Evolutionary conservation across 768 basidiomycete genomes (phyloP).

Genomic region (Rhizopogon sp.): DNA sequence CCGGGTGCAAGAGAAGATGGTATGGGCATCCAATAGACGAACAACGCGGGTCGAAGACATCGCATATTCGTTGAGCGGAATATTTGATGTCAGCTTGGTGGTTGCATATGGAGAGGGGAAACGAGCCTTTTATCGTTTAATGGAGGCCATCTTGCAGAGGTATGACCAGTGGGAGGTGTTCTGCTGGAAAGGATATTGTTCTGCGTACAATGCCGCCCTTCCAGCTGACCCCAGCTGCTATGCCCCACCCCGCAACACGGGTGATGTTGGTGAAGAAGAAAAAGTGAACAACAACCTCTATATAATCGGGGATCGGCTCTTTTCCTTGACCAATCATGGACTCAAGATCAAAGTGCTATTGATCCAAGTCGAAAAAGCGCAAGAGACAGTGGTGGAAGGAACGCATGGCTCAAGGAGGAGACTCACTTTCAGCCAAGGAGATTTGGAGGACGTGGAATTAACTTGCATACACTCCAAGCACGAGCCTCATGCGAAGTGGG

Average conservation of each 20-base stretch:
- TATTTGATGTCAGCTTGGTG: slow-evolving; percentile 18
- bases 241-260: not conserved
- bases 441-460: not conserved
- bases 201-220: slow-evolving; percentile 11
- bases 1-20: slow-evolving; percentile 18
- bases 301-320: not conserved
- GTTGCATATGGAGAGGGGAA: slow-evolving; percentile 27
- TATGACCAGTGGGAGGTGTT: slow-evolving; percentile 18
- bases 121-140: slow-evolving; percentile 22
- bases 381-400: not conserved
- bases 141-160: slow-evolving; percentile 12
- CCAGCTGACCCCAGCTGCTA: slow-evolving; percentile 19
- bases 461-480: not conserved
- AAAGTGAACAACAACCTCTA: not conserved
- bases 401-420: not conserved
- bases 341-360: not conserved
- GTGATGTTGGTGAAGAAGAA: not conserved
- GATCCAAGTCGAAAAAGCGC: not conserved
- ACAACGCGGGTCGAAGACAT: slow-evolving; percentile 24
- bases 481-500: not conserved
- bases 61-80: slow-evolving; percentile 23
- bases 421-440: not conserved
- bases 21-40: slow-evolving; percentile 24
- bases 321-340: not conserved
- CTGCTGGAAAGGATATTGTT: slow-evolving; percentile 19